Percentiles rank a stretch among this genome's conserved stretches.
Evolutionary conservation across 305 asterid genomes (phyloP).

Genomic region (Nicotiana rustica): DNA sequence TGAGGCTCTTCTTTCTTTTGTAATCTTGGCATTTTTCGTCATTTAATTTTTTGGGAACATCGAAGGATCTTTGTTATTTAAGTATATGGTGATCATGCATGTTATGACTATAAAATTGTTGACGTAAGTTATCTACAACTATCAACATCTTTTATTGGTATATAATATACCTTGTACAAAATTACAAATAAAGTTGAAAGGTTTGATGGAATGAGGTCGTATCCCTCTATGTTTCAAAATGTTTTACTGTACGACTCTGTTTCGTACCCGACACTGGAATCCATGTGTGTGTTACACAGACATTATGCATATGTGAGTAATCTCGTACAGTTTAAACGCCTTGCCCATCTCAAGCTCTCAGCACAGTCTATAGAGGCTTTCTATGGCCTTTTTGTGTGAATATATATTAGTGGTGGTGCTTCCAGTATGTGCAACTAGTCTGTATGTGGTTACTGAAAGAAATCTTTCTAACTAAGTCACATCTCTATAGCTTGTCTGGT

Average conservation of each 20-base stretch:
- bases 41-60: background rate
- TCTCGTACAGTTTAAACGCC: background rate
- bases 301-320: slow-evolving; percentile 7
- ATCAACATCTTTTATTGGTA: slow-evolving; percentile 18
- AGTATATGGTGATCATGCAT: background rate
- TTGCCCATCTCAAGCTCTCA: slow-evolving; percentile 21
- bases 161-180: background rate
- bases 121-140: slow-evolving; percentile 5
- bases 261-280: slow-evolving; percentile 8
- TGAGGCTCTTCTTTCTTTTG: slow-evolving; percentile 22
- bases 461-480: slow-evolving; percentile 7
- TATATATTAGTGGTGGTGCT: background rate
- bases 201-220: background rate
- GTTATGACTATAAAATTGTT: slow-evolving; percentile 1
- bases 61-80: background rate
- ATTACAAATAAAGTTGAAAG: background rate
- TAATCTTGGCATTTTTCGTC: background rate
- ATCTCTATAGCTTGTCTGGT: slow-evolving; percentile 25
- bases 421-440: background rate
- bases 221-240: slow-evolving; percentile 16
- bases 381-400: slow-evolving; percentile 10
- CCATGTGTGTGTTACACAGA: background rate
- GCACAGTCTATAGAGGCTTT: background rate
- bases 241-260: slow-evolving; percentile 2
- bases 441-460: slow-evolving; percentile 14